phyloP scores from a whole-genome alignment of 345 rosid species.

The Lenwebbia sp. region DNA sequence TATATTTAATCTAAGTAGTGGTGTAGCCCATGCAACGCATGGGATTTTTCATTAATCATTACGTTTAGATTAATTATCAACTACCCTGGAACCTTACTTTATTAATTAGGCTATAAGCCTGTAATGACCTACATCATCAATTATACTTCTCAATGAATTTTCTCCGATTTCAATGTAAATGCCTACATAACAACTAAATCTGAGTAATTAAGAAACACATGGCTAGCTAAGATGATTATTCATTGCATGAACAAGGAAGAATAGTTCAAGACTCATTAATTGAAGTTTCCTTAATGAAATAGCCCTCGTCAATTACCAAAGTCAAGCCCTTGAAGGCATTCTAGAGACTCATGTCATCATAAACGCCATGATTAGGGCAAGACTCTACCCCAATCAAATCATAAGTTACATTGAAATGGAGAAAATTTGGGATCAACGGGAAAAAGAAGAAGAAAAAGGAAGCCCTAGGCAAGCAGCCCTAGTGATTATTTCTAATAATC shows the following conservation, averaged over 20 bases:
- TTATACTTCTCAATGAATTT: too few species aligned
- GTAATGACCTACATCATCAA: too few species aligned
- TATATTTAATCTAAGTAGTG: neutral
- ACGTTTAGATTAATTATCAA: neutral
- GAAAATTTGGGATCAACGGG: neutral
- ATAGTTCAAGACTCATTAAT: neutral
- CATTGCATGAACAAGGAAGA: neutral
- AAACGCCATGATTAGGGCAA: neutral
- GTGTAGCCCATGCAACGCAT: neutral
- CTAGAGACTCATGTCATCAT: neutral
- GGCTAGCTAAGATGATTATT: neutral
- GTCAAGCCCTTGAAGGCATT: neutral
- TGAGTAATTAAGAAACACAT: neutral
- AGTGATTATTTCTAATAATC: neutral
- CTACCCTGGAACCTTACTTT: neutral
- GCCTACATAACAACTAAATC: neutral
- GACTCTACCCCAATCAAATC: neutral
- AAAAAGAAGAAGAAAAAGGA: too few species aligned
- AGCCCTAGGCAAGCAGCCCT: neutral
- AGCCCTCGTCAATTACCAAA: neutral
- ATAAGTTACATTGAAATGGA: too few species aligned
- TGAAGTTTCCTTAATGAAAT: neutral
- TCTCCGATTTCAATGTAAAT: neutral
- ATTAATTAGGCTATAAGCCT: too few species aligned
- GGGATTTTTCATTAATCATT: neutral